Percentiles rank a stretch among this genome's conserved stretches.
Evolutionary conservation across 805 yeast genomes (phyloP).

Genomic region (Suhomyces canberraensis): DNA sequence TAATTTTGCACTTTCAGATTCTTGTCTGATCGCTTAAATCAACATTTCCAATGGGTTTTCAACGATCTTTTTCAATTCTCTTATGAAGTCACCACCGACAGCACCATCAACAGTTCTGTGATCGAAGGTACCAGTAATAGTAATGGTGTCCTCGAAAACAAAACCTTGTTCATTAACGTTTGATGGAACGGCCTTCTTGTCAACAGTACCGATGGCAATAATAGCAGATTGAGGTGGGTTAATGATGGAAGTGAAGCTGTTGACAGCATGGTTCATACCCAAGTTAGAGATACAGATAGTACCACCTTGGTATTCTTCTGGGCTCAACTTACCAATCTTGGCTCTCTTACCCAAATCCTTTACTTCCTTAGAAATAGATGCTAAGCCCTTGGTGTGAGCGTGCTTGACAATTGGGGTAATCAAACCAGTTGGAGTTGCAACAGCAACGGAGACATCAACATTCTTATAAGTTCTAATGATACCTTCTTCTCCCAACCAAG

Average conservation of each 20-base stretch:
- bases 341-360: constrained; percentile 97
- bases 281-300: constrained; percentile 97
- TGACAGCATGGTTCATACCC: constrained; percentile 97
- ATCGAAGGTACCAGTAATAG: constrained; percentile 94
- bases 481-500: constrained; percentile 87
- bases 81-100: constrained; percentile 94
- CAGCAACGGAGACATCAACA: constrained; percentile 98
- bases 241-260: constrained; percentile 90
- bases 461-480: constrained; percentile 87
- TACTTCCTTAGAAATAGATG: constrained; percentile 73
- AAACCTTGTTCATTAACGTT: constrained; percentile 87
- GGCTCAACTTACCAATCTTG: constrained; percentile 84
- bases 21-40: constrained; percentile 46
- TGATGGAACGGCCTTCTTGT: constrained; percentile 91
- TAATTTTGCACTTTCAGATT: background rate
- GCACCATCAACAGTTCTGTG: constrained; percentile 98
- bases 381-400: constrained; percentile 85
- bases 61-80: constrained; percentile 81
- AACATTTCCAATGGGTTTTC: constrained; percentile 96
- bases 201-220: constrained; percentile 90
- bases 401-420: constrained; percentile 93
- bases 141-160: constrained; percentile 85
- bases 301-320: constrained; percentile 99
- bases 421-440: constrained; percentile 95
- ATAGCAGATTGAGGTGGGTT: constrained; percentile 97